Conservation (phyloP, 2,329 filamentous ascomycete species). For the Aspergillus fumigatus region DNA sequence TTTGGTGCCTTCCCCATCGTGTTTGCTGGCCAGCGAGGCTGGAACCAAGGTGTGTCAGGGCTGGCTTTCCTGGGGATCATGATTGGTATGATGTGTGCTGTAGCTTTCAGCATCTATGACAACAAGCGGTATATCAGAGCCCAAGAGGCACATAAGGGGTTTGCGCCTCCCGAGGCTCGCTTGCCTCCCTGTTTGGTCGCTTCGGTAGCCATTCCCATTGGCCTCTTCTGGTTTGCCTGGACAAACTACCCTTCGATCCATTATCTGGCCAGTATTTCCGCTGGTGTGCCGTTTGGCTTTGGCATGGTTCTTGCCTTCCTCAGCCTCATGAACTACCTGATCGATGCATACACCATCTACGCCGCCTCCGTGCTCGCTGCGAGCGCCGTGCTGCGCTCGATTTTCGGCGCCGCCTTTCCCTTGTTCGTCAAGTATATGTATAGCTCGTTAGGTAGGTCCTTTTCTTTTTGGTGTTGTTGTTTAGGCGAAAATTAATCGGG, state of each 20-base stretch:
- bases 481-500: neutral
- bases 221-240: conserved; percentile 58
- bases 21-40: conserved; percentile 18
- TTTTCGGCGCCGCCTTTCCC: conserved; percentile 44
- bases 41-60: conserved; percentile 25
- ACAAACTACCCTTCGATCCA: conserved; percentile 45
- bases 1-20: conserved; percentile 29
- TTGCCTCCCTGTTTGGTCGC: conserved; percentile 48
- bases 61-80: conserved; percentile 29
- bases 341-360: conserved; percentile 40
- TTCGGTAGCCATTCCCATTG: conserved; percentile 48
- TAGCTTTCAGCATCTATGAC: conserved; percentile 34
- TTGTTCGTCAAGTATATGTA: conserved; percentile 46
- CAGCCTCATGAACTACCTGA: conserved; percentile 38
- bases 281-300: conserved; percentile 36
- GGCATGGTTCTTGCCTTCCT: conserved; percentile 39
- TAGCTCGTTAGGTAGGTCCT: conserved; percentile 24
- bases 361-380: conserved; percentile 39
- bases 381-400: conserved; percentile 41
- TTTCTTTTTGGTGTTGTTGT: neutral
- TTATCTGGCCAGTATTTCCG: conserved; percentile 36
- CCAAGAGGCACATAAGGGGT: conserved; percentile 16
- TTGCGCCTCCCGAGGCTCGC: conserved; percentile 52
- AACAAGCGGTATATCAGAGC: conserved; percentile 31
- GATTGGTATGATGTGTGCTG: conserved; percentile 30